phyloP scores from a whole-genome alignment of 352 stramenopile genomes.

The Thraustochytrium sp. region DNA sequence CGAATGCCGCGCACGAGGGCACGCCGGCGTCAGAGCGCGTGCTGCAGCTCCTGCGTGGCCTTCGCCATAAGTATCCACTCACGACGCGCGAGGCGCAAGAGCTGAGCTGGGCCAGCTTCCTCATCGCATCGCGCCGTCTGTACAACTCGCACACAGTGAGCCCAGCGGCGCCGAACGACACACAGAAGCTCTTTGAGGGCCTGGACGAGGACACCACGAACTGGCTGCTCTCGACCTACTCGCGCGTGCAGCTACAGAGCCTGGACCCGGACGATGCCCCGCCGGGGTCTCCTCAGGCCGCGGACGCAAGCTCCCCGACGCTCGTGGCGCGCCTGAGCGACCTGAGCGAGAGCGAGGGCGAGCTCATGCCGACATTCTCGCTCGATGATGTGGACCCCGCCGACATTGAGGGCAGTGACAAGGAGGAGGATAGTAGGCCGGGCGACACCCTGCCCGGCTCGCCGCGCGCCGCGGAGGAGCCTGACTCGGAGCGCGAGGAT shows the following conservation, averaged over 20 bases:
- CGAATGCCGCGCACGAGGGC: background rate
- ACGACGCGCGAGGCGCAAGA: constrained; percentile 24
- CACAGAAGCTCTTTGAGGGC: constrained; percentile 7
- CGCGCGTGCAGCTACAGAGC: background rate
- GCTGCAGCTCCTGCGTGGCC: background rate
- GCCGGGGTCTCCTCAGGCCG: background rate
- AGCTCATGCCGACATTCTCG: constrained; percentile 1
- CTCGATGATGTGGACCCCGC: background rate
- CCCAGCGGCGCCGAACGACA: background rate
- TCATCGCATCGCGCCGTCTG: background rate
- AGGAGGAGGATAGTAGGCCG: background rate
- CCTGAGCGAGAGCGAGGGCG: background rate
- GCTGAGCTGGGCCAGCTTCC: constrained; percentile 1
- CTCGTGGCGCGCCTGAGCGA: background rate
- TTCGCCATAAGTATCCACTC: constrained; percentile 30
- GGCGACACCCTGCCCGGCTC: background rate
- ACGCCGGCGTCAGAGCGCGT: background rate
- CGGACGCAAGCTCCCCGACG: too few species aligned
- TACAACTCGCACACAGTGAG: background rate
- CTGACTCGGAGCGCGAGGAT: background rate
- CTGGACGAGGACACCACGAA: constrained; percentile 32
- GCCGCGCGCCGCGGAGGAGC: background rate
- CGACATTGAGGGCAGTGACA: background rate
- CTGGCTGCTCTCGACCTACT: constrained; percentile 14
- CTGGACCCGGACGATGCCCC: background rate